phyloP scores from a whole-genome alignment of 768 basidiomycete genomes.

The Kwoniella dendrophila region DNA sequence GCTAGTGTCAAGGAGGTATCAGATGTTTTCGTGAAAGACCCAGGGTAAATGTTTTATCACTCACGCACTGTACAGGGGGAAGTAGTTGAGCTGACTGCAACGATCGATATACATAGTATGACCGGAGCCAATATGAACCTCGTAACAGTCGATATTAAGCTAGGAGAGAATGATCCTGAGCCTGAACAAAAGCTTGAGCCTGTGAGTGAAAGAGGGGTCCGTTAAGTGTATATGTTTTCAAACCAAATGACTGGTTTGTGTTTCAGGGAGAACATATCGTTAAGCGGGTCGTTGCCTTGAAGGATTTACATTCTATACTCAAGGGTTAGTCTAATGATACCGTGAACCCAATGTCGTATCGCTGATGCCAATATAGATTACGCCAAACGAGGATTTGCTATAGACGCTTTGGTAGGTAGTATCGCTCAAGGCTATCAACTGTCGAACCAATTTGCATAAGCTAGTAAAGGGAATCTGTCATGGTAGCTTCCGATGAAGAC shows the following conservation, averaged over 20 bases:
- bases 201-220: no score
- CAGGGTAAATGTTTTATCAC: conserved; percentile 37
- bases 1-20: conserved; percentile 59
- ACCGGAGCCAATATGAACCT: conserved; percentile 91
- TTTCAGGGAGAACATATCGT: conserved; percentile 79
- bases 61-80: neutral
- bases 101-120: conserved; percentile 66
- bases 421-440: conserved; percentile 67
- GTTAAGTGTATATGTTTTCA: neutral
- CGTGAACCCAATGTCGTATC: neutral
- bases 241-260: neutral
- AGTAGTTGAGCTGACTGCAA: neutral
- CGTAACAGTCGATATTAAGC: conserved; percentile 65
- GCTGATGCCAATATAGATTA: conserved; percentile 47
- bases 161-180: conserved; percentile 61
- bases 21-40: conserved; percentile 49
- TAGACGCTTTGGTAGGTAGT: conserved; percentile 78
- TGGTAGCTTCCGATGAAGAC: neutral
- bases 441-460: conserved; percentile 14
- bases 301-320: conserved; percentile 66
- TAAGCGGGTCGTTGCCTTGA: conserved; percentile 69
- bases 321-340: conserved; percentile 69
- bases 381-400: conserved; percentile 59
- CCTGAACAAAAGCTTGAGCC: conserved; percentile 74
- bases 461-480: no score